Conservation (phyloP, 2,329 filamentous ascomycete species). For the Fusarium austroafricanum region DNA sequence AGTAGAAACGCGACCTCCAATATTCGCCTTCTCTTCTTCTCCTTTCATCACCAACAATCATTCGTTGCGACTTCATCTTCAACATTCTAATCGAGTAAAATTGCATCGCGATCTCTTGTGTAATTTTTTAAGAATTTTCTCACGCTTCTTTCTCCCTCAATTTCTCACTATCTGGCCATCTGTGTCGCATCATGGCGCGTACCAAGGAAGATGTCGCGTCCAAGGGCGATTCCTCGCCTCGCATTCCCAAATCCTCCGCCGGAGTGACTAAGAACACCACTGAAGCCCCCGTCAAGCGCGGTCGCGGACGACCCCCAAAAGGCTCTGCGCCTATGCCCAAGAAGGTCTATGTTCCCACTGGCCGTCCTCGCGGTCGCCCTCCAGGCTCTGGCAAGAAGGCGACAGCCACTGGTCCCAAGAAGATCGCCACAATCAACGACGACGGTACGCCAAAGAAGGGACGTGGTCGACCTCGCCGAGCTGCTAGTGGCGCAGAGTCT, state of each 20-base stretch:
- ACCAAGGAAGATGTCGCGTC: conserved; percentile 48
- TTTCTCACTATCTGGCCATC: background rate
- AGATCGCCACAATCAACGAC: conserved; percentile 1
- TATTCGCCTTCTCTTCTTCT: conserved; percentile 18
- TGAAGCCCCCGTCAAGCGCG: conserved; percentile 51
- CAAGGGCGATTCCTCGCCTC: conserved; percentile 33
- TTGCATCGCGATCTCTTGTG: background rate
- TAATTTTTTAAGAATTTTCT: conserved; percentile 31
- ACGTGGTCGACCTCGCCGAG: conserved; percentile 49
- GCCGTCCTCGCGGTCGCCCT: conserved; percentile 62
- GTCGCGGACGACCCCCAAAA: conserved; percentile 57
- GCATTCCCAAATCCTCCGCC: conserved; percentile 48
- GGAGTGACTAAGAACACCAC: conserved; percentile 56
- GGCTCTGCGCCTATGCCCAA: conserved; percentile 43
- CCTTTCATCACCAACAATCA: conserved; percentile 11
- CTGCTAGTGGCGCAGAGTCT: conserved; percentile 22
- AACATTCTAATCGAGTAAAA: background rate
- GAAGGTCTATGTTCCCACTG: conserved; percentile 53
- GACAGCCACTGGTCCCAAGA: conserved; percentile 24
- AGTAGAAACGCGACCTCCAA: conserved; percentile 18
- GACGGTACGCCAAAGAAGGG: conserved; percentile 31
- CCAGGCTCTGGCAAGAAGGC: conserved; percentile 53
- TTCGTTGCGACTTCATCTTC: conserved; percentile 4
- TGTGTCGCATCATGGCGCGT: conserved; percentile 46
- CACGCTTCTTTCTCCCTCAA: background rate